Base-by-base conservation (phyloP, 176 grass and related monocot species). In the Phyllostachys edulis region DNA sequence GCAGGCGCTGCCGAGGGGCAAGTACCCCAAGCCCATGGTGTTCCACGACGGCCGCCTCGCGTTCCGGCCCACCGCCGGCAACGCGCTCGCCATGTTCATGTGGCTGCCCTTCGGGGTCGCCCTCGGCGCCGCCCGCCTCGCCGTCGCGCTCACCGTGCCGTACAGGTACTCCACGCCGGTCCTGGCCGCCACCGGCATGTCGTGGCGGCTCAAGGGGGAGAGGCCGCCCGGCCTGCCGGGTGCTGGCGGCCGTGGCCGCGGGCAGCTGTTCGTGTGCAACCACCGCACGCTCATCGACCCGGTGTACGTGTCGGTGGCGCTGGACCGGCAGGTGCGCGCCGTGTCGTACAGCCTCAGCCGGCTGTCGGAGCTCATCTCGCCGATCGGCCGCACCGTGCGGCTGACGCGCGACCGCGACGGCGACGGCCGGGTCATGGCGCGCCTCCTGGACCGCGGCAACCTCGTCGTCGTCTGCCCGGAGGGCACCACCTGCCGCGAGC, bases 201-300 rank as follows among this genome's bases (percentile, higher is more conserved):
- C 86, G 10, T 90, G 89, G 89, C 77, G 88, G 12, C 84, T 90
- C 51, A 76, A 82, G 47, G 81, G 81, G 4, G 16, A 39, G 3
- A 16, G 20, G 0, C 82, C 78, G 1, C 5, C 82, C n/a, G 16
- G 51, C 16, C 51, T 21, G 1, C 42, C 21, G 1, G 10, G 20
- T 61, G 69, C 32, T 40, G 57, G 27, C 29, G 4, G 23, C 42
- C 32, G 54, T 10, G 32, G 44, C 1, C 79, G 65, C 3, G 82
- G 82, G 2, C 75, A 85, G 62, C 56, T 97, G 61, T 94, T 92
- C 81, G 89, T 90, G 17, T 94, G 89, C 89, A 97, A 97, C 78
- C 94, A 97, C 89, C 87, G 91, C 9, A 97, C 89, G 24, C 94
- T 97, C 16, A 77, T 97, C 60, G 91, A 97, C 71, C 91, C 94